Conservation (phyloP, 208 protist genomes). For the Trypanosoma theileri region DNA sequence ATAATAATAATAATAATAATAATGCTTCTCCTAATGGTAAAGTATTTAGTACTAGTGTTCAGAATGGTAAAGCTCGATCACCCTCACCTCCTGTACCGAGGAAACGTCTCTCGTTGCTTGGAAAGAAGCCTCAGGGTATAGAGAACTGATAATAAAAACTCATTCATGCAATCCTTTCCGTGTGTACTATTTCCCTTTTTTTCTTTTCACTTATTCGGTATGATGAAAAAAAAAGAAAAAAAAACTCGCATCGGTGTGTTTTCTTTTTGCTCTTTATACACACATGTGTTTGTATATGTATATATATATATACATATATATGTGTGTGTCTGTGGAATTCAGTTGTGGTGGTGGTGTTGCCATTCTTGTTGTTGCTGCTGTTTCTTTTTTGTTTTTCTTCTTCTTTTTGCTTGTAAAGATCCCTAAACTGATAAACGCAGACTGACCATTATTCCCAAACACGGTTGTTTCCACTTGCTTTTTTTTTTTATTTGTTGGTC, state of each 20-base stretch:
- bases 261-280: too few relatives aligned
- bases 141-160: too few relatives aligned
- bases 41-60: background rate
- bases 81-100: background rate
- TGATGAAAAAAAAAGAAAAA: too few relatives aligned
- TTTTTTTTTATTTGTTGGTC: too few relatives aligned
- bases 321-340: background rate
- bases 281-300: conserved; percentile 13
- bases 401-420: conserved; percentile 9
- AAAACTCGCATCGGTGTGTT: too few relatives aligned
- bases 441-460: too few relatives aligned
- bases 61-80: background rate
- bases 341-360: background rate
- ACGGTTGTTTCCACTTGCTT: too few relatives aligned
- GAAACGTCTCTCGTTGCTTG: conserved; percentile 21
- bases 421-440: too few relatives aligned
- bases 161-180: too few relatives aligned
- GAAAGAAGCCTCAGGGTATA: conserved; percentile 2
- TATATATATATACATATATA: conserved; percentile 17
- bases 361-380: too few relatives aligned
- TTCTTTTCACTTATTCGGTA: too few relatives aligned
- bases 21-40: background rate
- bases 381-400: conserved; percentile 10
- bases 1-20: background rate
- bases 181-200: too few relatives aligned